Percentiles rank a stretch among this genome's conserved stretches.
Evolutionary conservation across 768 basidiomycete genomes (phyloP).

Genomic region (Auriscalpium orientale): DNA sequence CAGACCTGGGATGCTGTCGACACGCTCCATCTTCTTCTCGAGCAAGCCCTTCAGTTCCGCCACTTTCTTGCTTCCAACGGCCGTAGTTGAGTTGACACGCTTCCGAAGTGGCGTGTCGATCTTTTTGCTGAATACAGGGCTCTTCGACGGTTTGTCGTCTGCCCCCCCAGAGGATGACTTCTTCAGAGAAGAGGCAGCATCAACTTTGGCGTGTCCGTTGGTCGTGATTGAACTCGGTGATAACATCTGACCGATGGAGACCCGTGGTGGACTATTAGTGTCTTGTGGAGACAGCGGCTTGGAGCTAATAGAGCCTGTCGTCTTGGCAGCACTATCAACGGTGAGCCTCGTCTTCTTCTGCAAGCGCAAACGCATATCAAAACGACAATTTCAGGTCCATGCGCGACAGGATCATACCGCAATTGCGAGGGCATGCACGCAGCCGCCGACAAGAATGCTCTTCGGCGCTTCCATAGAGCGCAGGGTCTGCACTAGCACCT

Average conservation of each 20-base stretch:
- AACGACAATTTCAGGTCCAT: no score
- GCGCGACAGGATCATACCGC: constrained; percentile 34
- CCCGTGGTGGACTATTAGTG: constrained; percentile 4
- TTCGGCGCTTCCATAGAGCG: constrained; percentile 62
- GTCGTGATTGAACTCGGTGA: neutral
- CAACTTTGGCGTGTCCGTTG: neutral
- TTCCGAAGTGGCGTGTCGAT: constrained; percentile 3
- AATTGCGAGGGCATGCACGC: constrained; percentile 47
- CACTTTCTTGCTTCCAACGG: constrained; percentile 8
- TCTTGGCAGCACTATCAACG: constrained; percentile 20
- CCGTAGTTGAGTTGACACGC: constrained; percentile 13
- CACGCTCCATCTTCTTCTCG: no score
- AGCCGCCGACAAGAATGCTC: constrained; percentile 39
- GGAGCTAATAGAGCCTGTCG: constrained; percentile 23
- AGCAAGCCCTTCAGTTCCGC: constrained; percentile 1
- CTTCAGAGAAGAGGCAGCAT: neutral
- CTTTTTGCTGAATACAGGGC: neutral
- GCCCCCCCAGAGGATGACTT: constrained; percentile 5
- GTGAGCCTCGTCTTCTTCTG: constrained; percentile 17
- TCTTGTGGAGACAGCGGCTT: constrained; percentile 13
- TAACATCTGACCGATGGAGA: neutral
- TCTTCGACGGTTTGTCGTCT: neutral
- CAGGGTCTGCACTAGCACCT: constrained; percentile 54
- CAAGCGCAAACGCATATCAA: no score
- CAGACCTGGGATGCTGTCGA: no score